Evolutionary conservation across 306 rosid genomes (phyloP).

Genomic region (Gillenia trifoliata): DNA sequence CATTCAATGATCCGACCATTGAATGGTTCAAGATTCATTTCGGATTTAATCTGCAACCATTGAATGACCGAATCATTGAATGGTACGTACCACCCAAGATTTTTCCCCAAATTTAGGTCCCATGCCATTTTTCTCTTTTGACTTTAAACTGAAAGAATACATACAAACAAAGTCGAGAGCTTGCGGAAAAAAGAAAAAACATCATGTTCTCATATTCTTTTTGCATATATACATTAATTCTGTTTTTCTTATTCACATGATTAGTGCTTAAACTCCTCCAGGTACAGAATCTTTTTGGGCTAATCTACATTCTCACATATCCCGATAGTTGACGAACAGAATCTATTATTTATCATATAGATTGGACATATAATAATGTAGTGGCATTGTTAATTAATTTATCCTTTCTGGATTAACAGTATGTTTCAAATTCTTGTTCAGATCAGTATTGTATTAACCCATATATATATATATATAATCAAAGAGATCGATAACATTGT

Average conservation of each 20-base stretch:
- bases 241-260: conserved; percentile 3
- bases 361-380: neutral
- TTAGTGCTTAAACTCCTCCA: neutral
- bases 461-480: too few species aligned
- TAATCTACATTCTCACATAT: neutral
- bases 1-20: too few species aligned
- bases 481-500: neutral
- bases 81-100: too few species aligned
- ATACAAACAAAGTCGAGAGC: neutral
- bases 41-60: too few species aligned
- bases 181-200: neutral
- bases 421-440: too few species aligned
- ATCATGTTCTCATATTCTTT: conserved; percentile 18
- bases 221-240: neutral
- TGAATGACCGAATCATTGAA: too few species aligned
- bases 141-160: neutral
- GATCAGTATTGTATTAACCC: neutral
- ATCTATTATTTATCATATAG: neutral
- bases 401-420: too few species aligned
- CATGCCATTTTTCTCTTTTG: neutral
- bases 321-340: neutral
- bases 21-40: too few species aligned
- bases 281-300: neutral
- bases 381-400: neutral
- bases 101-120: too few species aligned